Percentiles rank a stretch among this genome's conserved stretches.
Evolutionary conservation across 73 alveolate genomes (phyloP).

Genomic region (Paramecium sonneborni): DNA sequence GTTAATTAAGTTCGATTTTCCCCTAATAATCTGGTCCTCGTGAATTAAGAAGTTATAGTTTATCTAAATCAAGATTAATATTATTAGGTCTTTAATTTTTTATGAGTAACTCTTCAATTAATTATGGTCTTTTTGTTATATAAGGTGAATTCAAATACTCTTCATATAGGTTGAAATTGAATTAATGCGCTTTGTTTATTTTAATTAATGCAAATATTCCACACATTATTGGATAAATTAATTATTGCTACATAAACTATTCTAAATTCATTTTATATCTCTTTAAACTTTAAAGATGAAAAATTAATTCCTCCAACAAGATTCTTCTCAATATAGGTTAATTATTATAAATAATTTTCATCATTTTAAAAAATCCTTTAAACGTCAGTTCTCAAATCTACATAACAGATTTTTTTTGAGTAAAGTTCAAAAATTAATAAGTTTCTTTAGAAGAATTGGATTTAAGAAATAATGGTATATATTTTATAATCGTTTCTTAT

Average conservation of each 20-base stretch:
- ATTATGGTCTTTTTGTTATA: constrained; percentile 15
- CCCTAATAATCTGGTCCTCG: constrained; percentile 59
- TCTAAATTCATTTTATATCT: not conserved
- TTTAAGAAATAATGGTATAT: no score
- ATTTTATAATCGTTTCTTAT: not conserved
- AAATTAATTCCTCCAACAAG: no score
- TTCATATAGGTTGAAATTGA: constrained; percentile 18
- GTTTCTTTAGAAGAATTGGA: no score
- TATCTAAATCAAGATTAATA: not conserved
- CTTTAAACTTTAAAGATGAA: no score
- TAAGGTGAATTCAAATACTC: constrained; percentile 47
- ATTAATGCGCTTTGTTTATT: not conserved
- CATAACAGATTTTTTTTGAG: no score
- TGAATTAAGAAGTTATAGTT: not conserved
- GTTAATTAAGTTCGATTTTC: not conserved
- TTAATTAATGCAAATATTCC: constrained; percentile 48
- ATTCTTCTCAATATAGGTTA: no score
- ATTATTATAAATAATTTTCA: no score
- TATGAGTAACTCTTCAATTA: not conserved
- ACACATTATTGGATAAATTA: constrained; percentile 22
- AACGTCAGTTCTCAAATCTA: no score
- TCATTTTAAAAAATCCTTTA: no score
- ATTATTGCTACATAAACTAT: not conserved
- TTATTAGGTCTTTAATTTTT: not conserved
- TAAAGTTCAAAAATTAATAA: no score